These are phyloP conservation scores for Chlorella variabilis DNA, from an alignment of 163 green algal species.

Conservation along the genomic window DNA sequence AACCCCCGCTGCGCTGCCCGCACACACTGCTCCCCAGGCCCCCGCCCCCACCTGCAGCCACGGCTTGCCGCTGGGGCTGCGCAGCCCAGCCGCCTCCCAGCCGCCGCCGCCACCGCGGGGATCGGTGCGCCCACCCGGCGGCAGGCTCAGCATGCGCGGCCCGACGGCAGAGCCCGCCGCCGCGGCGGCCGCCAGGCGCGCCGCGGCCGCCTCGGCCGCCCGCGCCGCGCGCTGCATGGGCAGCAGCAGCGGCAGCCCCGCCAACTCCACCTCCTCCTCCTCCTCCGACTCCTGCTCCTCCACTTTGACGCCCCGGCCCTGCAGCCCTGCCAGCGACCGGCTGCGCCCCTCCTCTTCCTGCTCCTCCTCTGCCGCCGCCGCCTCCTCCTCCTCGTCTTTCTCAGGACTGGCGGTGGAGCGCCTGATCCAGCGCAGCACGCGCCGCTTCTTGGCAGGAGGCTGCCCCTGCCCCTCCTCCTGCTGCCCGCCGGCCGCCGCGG, in stretches of 20 bases:
- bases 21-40: too few relatives aligned
- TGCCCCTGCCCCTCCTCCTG: not conserved
- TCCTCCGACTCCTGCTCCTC: not conserved
- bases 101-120: too few relatives aligned
- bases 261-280: not conserved
- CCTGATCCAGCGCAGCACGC: constrained; percentile 28
- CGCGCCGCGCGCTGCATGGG: constrained; percentile 1
- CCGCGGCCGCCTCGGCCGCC: constrained; percentile 8
- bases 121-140: too few relatives aligned
- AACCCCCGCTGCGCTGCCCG: not conserved
- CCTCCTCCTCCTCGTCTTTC: not conserved
- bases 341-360: not conserved
- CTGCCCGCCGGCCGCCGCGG: not conserved
- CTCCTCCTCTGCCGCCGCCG: not conserved
- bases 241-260: not conserved
- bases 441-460: constrained; percentile 9
- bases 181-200: not conserved
- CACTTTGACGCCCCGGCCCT: too few relatives aligned
- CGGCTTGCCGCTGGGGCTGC: constrained; percentile 30
- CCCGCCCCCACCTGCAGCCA: constrained; percentile 27
- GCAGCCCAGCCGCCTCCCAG: constrained; percentile 4
- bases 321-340: not conserved
- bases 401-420: constrained; percentile 2
- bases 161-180: constrained; percentile 2
- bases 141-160: not conserved